These are phyloP conservation scores for Dentipellis fragilis DNA, from an alignment of 768 basidiomycete genomes.

Conservation along the genomic window DNA sequence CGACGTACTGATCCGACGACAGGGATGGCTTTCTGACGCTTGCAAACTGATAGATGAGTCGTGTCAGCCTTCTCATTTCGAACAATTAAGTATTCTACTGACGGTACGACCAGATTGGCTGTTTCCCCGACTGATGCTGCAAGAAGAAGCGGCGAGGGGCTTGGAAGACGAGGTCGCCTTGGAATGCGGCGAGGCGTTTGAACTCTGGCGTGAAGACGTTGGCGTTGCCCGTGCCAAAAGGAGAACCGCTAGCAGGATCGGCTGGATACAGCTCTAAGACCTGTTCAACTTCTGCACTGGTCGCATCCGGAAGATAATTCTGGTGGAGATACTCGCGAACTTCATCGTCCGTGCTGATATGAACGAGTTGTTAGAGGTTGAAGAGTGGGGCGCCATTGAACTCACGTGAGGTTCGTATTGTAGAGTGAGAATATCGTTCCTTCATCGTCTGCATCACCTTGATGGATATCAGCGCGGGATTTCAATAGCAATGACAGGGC, in stretches of 20 bases:
- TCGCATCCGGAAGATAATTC: conserved; percentile 2
- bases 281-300: conserved; percentile 3
- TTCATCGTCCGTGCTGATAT: conserved; percentile 9
- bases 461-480: conserved; percentile 7
- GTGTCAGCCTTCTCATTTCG: neutral
- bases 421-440: conserved; percentile 15
- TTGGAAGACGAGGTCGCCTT: conserved; percentile 20
- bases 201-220: conserved; percentile 24
- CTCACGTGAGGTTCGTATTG: conserved; percentile 18
- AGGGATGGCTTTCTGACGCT: conserved; percentile 20
- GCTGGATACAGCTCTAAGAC: conserved; percentile 10
- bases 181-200: conserved; percentile 29
- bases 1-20: conserved; percentile 17
- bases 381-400: neutral
- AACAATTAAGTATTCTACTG: conserved; percentile 6
- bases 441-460: conserved; percentile 23
- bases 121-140: neutral
- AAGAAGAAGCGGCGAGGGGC: neutral
- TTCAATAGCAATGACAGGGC: neutral
- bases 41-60: conserved; percentile 20
- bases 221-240: conserved; percentile 17
- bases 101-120: neutral
- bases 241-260: conserved; percentile 16
- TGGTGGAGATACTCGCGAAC: conserved; percentile 3
- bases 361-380: neutral